Base-by-base conservation (phyloP, 2,329 filamentous ascomycete genomes). In the Penicillium sp. region DNA sequence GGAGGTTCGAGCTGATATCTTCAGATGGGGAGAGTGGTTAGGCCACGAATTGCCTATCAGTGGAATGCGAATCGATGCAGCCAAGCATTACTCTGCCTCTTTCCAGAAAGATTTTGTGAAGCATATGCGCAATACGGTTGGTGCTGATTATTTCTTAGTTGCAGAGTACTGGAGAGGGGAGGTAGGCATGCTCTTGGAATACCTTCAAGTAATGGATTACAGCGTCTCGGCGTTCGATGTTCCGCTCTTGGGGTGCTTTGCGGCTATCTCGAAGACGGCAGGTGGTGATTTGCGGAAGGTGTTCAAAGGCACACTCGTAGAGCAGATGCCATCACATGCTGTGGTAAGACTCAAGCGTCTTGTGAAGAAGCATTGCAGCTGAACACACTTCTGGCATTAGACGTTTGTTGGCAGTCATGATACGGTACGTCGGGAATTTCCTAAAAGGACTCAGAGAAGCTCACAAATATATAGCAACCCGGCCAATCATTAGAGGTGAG, bases 381-480 rank as follows among this genome's bases (percentile, higher is more conserved):
- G 33, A 55, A 13, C 25, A 28, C 13, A 27, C 12, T 33, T 19
- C n/a, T 7, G 30, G 13, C n/a, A 11, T 2, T 37, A 80, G 68
- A 88, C 84, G 0, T 77, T 88, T 4, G 83, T 88, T 1, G 82
- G 81, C 68, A 88, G 87, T 66, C 86, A 88, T 69, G 86, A 89
- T 64, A 88, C 85, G 0, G 71, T 72, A 64, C 56, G 69, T 60
- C 7, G 9, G 27, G 14, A 4, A 11, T 9, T 3, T 2, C 2
- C 5, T 22, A 3, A 19, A 22, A 5, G 1, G 3, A 3, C 18
- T 6, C 10, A 19, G 4, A 9, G 13, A 10, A 19, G 18, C 41
- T 42, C 31, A 48, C 18, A 13, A 45, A 33, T 28, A 12, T n/a
- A 10, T 70, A 82, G 66, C 80, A 80, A 72, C 72, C 78, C 18